These are phyloP conservation scores for Hypoxylon perforatum DNA, from an alignment of 495 filamentous ascomycete genomes.

Conservation along the genomic window DNA sequence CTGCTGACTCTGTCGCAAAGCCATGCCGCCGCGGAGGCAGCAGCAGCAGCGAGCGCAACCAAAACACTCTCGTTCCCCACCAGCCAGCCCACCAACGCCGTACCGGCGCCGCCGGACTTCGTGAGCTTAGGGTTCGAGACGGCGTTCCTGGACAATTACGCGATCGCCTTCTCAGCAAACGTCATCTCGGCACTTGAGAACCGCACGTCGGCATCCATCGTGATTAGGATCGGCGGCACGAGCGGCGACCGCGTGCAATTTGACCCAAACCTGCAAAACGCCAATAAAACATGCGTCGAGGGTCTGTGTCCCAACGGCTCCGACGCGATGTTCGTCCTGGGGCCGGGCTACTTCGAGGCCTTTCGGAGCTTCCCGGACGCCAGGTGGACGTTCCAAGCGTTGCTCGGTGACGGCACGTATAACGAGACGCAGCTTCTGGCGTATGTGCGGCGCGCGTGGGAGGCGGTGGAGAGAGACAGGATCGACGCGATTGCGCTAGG, in stretches of 20 bases:
- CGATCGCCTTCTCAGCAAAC: slow-evolving; percentile 1
- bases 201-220: not conserved
- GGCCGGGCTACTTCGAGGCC: slow-evolving; percentile 4
- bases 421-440: slow-evolving; percentile 8
- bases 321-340: not conserved
- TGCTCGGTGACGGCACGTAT: slow-evolving; percentile 2
- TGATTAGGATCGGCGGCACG: slow-evolving; percentile 7
- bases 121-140: not conserved
- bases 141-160: slow-evolving; percentile 7
- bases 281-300: not conserved
- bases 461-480: not conserved
- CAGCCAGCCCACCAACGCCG: not conserved
- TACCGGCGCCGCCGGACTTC: not conserved
- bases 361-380: not conserved
- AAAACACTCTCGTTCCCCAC: not conserved
- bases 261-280: not conserved
- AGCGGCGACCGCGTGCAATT: slow-evolving; percentile 3
- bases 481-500: slow-evolving; percentile 1
- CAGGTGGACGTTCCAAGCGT: not conserved
- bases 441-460: slow-evolving; percentile 1
- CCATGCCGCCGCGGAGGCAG: not conserved
- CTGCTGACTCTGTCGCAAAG: not conserved
- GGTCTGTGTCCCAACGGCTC: not conserved
- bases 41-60: not conserved
- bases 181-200: not conserved